phyloP scores from a whole-genome alignment of 2,329 filamentous ascomycete genomes.

The Cordyceps pruinosa region DNA sequence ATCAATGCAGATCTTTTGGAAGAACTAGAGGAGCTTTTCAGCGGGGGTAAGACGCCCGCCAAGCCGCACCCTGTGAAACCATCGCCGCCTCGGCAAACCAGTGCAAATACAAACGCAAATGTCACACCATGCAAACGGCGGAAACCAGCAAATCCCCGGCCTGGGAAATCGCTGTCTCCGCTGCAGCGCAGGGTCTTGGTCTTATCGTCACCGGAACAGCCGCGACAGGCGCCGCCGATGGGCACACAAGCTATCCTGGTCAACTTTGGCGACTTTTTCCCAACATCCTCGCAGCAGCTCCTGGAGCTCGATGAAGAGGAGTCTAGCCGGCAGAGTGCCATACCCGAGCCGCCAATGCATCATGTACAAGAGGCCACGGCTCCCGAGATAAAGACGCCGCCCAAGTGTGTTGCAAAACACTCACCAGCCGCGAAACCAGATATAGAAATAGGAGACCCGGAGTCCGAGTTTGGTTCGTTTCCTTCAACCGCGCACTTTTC shows the following conservation, averaged over 20 bases:
- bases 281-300: slow-evolving; percentile 48
- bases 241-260: slow-evolving; percentile 49
- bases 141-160: not conserved
- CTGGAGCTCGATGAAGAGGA: slow-evolving; percentile 42
- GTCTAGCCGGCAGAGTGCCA: not conserved
- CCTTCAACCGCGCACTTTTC: not conserved
- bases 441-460: not conserved
- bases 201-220: slow-evolving; percentile 12
- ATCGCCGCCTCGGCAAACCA: not conserved
- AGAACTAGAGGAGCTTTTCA: slow-evolving; percentile 14
- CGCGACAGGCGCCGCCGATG: slow-evolving; percentile 24
- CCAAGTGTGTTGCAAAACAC: not conserved
- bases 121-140: not conserved
- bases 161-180: not conserved
- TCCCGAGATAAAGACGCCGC: not conserved
- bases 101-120: not conserved
- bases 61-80: not conserved
- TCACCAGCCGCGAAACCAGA: not conserved
- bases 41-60: not conserved
- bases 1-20: slow-evolving; percentile 19
- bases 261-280: slow-evolving; percentile 48
- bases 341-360: too few relatives aligned
- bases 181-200: not conserved
- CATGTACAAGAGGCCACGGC: not conserved
- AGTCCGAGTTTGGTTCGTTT: slow-evolving; percentile 3